Evolutionary conservation across 805 yeast genomes (phyloP).

Genomic region (Tetrapisispora fleetii): DNA sequence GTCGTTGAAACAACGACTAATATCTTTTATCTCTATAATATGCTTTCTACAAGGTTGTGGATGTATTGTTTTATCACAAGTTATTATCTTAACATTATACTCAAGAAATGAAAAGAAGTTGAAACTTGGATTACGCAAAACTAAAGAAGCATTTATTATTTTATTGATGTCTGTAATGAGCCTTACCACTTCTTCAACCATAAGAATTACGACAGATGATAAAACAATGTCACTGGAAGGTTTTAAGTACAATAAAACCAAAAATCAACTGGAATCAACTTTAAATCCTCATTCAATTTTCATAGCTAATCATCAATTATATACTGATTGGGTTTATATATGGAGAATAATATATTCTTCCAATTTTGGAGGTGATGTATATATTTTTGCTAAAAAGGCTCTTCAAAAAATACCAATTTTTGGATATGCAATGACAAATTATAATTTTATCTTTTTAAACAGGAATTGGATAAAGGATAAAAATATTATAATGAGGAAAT

Average conservation of each 20-base stretch:
- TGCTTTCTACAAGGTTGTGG: conserved; percentile 5
- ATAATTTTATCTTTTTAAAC: conserved; percentile 65
- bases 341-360: conserved; percentile 81
- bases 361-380: conserved; percentile 50
- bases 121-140: conserved; percentile 38
- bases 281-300: conserved; percentile 48
- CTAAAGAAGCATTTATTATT: conserved; percentile 53
- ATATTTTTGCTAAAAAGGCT: conserved; percentile 71
- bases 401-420: conserved; percentile 58
- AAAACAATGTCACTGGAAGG: conserved; percentile 29
- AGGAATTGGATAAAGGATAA: conserved; percentile 83
- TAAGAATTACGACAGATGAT: conserved; percentile 42
- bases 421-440: conserved; percentile 80
- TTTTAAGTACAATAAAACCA: conserved; percentile 19
- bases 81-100: conserved; percentile 15
- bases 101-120: conserved; percentile 26
- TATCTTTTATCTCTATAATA: not conserved
- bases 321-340: conserved; percentile 83
- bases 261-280: conserved; percentile 16
- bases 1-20: not conserved
- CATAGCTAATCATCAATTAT: conserved; percentile 84
- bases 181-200: conserved; percentile 41
- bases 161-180: conserved; percentile 43
- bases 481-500: conserved; percentile 32
- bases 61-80: not conserved